A percentile compares a stretch with the other conserved stretches of the same genome.
These are phyloP conservation scores for Pouteria campechiana DNA, from an alignment of 179 eudicot species.

Conservation along the genomic window DNA sequence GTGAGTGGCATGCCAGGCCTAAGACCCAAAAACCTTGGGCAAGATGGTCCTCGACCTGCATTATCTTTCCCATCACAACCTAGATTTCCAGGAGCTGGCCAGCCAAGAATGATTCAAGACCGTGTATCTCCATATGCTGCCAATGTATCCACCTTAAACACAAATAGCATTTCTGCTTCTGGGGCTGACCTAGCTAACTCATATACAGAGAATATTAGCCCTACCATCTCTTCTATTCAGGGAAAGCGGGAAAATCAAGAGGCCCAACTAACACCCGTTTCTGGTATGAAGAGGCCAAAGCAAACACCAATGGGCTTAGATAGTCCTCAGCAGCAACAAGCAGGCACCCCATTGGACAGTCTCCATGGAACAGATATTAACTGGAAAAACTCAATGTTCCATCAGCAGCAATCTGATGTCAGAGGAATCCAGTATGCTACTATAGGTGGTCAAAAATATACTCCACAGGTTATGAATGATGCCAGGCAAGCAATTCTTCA, in stretches of 20 bases:
- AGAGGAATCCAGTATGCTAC: constrained; percentile 53
- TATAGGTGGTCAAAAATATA: constrained; percentile 57
- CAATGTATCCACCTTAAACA: too few relatives aligned
- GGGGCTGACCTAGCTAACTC: constrained; percentile 48
- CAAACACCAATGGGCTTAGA: constrained; percentile 32
- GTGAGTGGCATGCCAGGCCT: constrained; percentile 21
- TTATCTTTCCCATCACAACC: constrained; percentile 22
- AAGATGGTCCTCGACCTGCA: constrained; percentile 24
- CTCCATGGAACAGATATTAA: constrained; percentile 51
- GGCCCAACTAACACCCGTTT: constrained; percentile 39
- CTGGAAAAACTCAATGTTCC: constrained; percentile 61
- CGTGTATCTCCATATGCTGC: constrained; percentile 30
- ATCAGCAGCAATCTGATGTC: constrained; percentile 39
- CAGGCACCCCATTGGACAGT: constrained; percentile 37
- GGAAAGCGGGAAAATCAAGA: constrained; percentile 73
- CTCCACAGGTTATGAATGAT: constrained; percentile 45
- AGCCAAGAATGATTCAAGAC: constrained; percentile 42
- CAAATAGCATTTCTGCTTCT: constrained; percentile 32
- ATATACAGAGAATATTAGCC: constrained; percentile 33
- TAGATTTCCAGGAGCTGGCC: constrained; percentile 46
- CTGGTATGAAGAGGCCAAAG: constrained; percentile 47
- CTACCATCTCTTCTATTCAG: constrained; percentile 21
- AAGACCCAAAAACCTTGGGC: constrained; percentile 22
- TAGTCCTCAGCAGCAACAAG: constrained; percentile 44
- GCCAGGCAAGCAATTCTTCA: too few relatives aligned